Evolutionary conservation across 148 eudicot species (phyloP), one percentile per base, ranked within the genome.

Genomic region (Chenopodium berlandieri): DNA sequence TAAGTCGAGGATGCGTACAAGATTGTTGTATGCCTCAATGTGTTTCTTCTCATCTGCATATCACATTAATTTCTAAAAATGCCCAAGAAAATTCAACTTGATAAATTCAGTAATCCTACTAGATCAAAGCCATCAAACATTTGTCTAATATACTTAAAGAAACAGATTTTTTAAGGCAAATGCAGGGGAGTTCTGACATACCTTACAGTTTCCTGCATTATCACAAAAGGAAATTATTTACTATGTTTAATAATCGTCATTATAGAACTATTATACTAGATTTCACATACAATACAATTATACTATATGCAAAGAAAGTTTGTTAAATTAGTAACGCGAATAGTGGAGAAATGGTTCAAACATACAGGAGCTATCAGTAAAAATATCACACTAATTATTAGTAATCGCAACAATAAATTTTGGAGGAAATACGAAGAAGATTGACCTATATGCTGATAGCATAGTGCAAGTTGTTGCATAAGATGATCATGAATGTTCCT

Each of bases 31-130:
- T 44, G 89, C 88, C 76, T 94, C 98, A 11, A 71, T 80, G 23
- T 92, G 91, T 67, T 86, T 92, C 91, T 89, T 97, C 84, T 92
- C 98, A 82, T 90, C 99, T 97, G 91, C 89, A 87, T 76, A 78
- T 81, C 78, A 63, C 16, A 23, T 27, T 19, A 2, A 9, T 63
- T 19, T 50, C 40, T 14, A 48, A 60, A 73, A 71, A 23, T 7
- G 30, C 11, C 20, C 10, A 31, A 2, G 10, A 16, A 40, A 2
- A 50, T 12, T 50, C 54, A 50, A 50, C 54, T 50, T 3, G 13
- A 50, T 11, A 16, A 50, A 50, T 9, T 50, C 73, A 14, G 17
- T 11, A 34, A 17, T 31, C 8, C 3, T 71, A 71, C 52, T 40
- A 71, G 9, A 1, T 19, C 50, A 27, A 27, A 27, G 30, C 30